A percentile compares a stretch with the other conserved stretches of the same genome.
These are phyloP conservation scores for Yarrowia sp. DNA, from an alignment of 805 yeast genomes.

Conservation along the genomic window DNA sequence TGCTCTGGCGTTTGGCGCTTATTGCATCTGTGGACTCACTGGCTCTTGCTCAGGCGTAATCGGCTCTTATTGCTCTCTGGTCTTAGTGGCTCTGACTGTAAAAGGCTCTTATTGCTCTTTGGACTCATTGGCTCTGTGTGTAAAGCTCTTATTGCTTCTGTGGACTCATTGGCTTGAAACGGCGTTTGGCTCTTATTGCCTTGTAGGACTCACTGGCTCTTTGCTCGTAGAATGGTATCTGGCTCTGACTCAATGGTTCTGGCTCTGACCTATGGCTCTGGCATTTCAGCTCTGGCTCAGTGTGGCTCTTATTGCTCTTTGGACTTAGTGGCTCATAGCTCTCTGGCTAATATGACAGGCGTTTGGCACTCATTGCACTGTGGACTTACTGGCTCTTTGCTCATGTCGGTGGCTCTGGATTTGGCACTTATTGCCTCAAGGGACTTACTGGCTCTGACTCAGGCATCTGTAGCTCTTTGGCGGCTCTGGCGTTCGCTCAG, in stretches of 20 bases:
- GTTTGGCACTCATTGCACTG: background rate
- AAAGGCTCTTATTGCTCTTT: background rate
- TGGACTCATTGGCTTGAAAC: no score
- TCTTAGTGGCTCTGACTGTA: background rate
- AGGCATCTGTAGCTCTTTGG: background rate
- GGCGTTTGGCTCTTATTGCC: no score
- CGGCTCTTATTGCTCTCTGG: slow-evolving; percentile 12
- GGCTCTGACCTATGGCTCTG: slow-evolving; percentile 11
- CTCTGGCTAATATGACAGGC: no score
- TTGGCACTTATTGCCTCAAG: slow-evolving; percentile 11
- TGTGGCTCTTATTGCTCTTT: background rate
- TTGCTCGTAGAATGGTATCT: background rate
- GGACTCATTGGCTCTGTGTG: slow-evolving; percentile 1
- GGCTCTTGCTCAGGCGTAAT: background rate
- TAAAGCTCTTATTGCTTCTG: no score
- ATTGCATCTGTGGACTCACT: slow-evolving; percentile 18
- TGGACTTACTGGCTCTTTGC: background rate
- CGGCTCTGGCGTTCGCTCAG: no score
- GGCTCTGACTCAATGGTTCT: background rate
- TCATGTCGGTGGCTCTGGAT: slow-evolving; percentile 9
- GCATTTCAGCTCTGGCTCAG: slow-evolving; percentile 1
- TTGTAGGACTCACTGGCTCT: no score
- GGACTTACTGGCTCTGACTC: slow-evolving; percentile 19
- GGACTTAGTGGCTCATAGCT: background rate
- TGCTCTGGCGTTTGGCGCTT: slow-evolving; percentile 5